phyloP scores from a whole-genome alignment of 2,329 filamentous ascomycete genomes.

The Cladophialophora immunda region DNA sequence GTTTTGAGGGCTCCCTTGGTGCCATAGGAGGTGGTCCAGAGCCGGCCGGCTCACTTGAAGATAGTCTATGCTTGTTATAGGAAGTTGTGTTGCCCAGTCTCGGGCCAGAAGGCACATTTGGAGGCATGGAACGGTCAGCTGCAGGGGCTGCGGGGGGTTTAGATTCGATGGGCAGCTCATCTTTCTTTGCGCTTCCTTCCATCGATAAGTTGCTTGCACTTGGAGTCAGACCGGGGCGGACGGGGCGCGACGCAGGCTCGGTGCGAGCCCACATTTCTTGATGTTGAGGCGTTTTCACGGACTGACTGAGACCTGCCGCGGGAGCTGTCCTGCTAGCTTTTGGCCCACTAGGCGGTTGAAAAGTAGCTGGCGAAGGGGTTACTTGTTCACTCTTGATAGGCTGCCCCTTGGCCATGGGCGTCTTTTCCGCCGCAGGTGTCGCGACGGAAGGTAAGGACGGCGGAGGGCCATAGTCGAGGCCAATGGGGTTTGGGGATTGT shows the following conservation, averaged over 20 bases:
- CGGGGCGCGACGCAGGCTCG: slow-evolving; percentile 26
- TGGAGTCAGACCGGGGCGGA: slow-evolving; percentile 29
- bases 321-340: slow-evolving; percentile 50
- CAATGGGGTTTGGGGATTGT: slow-evolving; percentile 31
- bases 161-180: slow-evolving; percentile 31
- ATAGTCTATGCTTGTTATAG: slow-evolving; percentile 36
- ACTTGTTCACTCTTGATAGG: slow-evolving; percentile 25
- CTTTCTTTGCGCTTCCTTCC: slow-evolving; percentile 30
- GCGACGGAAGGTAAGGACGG: slow-evolving; percentile 36
- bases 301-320: slow-evolving; percentile 16
- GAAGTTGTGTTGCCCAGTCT: slow-evolving; percentile 28
- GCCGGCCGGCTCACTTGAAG: slow-evolving; percentile 34
- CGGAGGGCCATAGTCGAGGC: slow-evolving; percentile 41
- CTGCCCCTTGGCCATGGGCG: slow-evolving; percentile 19
- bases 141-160: slow-evolving; percentile 25
- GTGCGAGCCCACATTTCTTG: slow-evolving; percentile 30
- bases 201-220: slow-evolving; percentile 18
- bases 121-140: slow-evolving; percentile 34
- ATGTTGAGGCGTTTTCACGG: slow-evolving; percentile 27
- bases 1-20: slow-evolving; percentile 28
- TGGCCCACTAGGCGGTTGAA: slow-evolving; percentile 54
- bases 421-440: slow-evolving; percentile 35
- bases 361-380: slow-evolving; percentile 31
- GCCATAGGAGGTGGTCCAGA: slow-evolving; percentile 28
- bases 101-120: slow-evolving; percentile 40